A percentile compares a stretch with the other conserved stretches of the same genome.
Conservation (phyloP, 495 filamentous ascomycete genomes). For the Astrocystis sublimbata region DNA sequence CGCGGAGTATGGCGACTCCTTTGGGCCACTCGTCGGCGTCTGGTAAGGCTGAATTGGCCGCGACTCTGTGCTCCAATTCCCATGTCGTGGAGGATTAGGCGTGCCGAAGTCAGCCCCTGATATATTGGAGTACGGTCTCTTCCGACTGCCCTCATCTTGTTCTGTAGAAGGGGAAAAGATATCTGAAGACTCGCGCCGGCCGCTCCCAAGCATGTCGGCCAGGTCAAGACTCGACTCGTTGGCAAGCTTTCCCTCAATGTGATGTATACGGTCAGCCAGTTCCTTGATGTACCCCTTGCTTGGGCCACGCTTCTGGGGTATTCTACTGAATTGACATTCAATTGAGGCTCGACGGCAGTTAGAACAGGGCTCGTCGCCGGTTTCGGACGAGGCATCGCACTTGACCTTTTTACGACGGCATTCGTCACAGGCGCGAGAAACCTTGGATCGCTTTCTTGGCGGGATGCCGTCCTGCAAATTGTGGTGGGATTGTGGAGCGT, state of each 20-base stretch:
- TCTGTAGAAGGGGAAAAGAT: constrained; percentile 36
- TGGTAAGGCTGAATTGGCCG: constrained; percentile 44
- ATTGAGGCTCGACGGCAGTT: constrained; percentile 79
- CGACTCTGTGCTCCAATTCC: constrained; percentile 40
- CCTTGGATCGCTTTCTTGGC: constrained; percentile 83
- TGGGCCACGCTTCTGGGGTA: constrained; percentile 92
- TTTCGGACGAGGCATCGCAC: constrained; percentile 84
- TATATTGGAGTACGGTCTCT: constrained; percentile 49
- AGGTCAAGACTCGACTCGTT: constrained; percentile 32
- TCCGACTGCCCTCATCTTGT: constrained; percentile 39
- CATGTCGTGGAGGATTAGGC: constrained; percentile 32
- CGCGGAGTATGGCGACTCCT: constrained; percentile 34
- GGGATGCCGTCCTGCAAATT: constrained; percentile 60
- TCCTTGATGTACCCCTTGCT: constrained; percentile 99
- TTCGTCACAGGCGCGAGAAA: constrained; percentile 92
- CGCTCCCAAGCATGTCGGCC: constrained; percentile 32
- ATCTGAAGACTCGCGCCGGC: constrained; percentile 40
- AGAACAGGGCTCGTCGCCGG: constrained; percentile 75
- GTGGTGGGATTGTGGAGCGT: constrained; percentile 22
- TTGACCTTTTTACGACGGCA: constrained; percentile 96
- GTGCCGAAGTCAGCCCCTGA: constrained; percentile 42
- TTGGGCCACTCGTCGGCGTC: constrained; percentile 28
- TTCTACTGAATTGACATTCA: constrained; percentile 84
- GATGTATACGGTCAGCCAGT: constrained; percentile 82
- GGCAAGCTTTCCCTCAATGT: constrained; percentile 67